phyloP scores from a whole-genome alignment of 2,329 filamentous ascomycete species.

The Sarocladium oryzae region DNA sequence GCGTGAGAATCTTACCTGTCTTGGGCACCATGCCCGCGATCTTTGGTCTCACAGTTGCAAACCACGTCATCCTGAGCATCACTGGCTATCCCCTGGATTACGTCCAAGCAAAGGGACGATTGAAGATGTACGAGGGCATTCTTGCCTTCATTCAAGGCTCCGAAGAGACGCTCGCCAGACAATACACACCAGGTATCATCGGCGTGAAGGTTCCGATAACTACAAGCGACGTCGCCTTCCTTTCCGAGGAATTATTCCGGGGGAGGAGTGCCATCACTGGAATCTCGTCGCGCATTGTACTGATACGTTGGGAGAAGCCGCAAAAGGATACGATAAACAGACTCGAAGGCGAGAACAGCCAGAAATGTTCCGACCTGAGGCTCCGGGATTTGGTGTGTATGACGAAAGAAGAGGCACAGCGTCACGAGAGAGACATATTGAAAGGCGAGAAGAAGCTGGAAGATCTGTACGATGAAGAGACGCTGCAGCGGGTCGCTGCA shows the following conservation, averaged over 20 bases:
- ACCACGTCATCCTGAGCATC: constrained; percentile 82
- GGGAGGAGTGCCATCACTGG: constrained; percentile 80
- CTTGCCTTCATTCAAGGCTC: constrained; percentile 66
- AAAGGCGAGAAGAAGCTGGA: constrained; percentile 59
- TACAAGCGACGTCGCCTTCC: constrained; percentile 74
- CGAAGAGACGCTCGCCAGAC: constrained; percentile 67
- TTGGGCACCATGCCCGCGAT: constrained; percentile 96
- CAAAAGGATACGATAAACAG: constrained; percentile 47
- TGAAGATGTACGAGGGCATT: constrained; percentile 89
- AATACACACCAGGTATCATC: constrained; percentile 30
- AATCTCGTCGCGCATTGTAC: constrained; percentile 67
- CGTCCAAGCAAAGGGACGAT: constrained; percentile 69
- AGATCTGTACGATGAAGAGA: constrained; percentile 66
- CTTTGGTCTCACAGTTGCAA: constrained; percentile 86
- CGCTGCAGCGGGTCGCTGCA: constrained; percentile 60
- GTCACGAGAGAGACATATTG: constrained; percentile 75
- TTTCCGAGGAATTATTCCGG: constrained; percentile 83
- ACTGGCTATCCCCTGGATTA: constrained; percentile 82
- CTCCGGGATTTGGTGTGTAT: constrained; percentile 75
- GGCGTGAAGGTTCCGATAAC: constrained; percentile 77
- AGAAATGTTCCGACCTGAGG: constrained; percentile 66
- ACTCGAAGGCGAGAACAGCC: constrained; percentile 60
- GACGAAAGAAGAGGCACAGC: constrained; percentile 82
- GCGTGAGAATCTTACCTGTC: constrained; percentile 90
- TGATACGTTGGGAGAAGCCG: constrained; percentile 76